Base-by-base conservation (phyloP, 805 yeast genomes). In the Candida tallmaniae region DNA sequence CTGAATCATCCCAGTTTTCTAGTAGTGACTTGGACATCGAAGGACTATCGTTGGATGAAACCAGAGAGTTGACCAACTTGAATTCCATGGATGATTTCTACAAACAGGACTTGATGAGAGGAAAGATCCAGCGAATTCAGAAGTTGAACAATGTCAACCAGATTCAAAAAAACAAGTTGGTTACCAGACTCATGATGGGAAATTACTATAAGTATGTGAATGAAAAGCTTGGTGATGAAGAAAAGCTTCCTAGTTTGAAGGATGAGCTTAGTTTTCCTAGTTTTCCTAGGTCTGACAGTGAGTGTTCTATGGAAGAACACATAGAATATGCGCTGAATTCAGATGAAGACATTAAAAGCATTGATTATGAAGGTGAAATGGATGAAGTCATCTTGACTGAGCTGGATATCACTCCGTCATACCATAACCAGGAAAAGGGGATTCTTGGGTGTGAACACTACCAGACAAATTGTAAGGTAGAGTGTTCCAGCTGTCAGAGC, bases 361-460 rank as follows among this genome's bases (percentile, higher is more conserved):
- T 5, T 19, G 15, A 9, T 10, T 14, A 20, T 4, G 34, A 31
- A 12, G 32, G 23, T 11, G 29, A 25, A 13, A 19, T 15, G 7
- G 34, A 23, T n/a, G 72, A 66, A 45, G 79, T 76, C 2, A 51
- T 65, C 2, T 55, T 78, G 1, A 62, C 73, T 0, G 71, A 65
- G 6, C 48, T 52, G 12, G 87, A 80, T 46, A 62, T 55, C 27
- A 37, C 46, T 15, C 74, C 80, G 1, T 58, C 77, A 0, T 80
- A 64, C 47, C 65, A 68, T 46, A 68, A 70, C 44, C 48, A 56
- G 20, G 59, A 58, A 9, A 62, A 48, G n/a, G 32, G 62, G 2
- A 60, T 74, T 2, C 53, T 80, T 19, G 97, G 97, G 2, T 89
- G 97, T 53, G 62, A 61, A 14, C 97, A 89, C 58, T 89, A 89